Conservation (phyloP, 139 green algal genomes). For the Pycnococcus provasolii region DNA sequence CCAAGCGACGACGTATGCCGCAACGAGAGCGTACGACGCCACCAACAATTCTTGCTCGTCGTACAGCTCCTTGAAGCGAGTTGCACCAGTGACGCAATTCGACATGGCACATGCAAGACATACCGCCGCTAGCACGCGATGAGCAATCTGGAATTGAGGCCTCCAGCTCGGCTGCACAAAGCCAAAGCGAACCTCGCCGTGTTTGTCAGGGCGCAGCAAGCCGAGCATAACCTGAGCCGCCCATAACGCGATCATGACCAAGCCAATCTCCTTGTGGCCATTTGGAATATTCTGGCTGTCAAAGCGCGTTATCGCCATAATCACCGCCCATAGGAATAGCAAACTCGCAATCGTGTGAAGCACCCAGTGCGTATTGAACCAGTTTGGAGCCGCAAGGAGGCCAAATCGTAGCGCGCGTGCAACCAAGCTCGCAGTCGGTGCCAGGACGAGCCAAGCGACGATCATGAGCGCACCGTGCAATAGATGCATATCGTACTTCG, state of each 20-base stretch:
- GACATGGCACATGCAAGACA: neutral
- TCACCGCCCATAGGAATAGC: neutral
- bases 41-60: neutral
- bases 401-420: neutral
- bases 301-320: neutral
- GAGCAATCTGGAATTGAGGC: neutral
- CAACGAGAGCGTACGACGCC: neutral
- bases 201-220: neutral
- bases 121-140: neutral
- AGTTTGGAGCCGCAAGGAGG: neutral
- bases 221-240: neutral
- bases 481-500: neutral
- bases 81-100: neutral
- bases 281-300: neutral
- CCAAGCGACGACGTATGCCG: neutral
- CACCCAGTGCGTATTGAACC: neutral
- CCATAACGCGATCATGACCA: neutral
- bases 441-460: neutral
- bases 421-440: neutral
- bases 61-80: neutral
- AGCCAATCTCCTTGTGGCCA: neutral
- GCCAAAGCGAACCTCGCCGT: neutral
- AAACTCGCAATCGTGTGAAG: neutral
- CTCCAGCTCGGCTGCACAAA: neutral
- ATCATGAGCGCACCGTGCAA: neutral